These are phyloP conservation scores for Porogramme epimiltina DNA, from an alignment of 1,284 basidiomycete species.

Conservation along the genomic window DNA sequence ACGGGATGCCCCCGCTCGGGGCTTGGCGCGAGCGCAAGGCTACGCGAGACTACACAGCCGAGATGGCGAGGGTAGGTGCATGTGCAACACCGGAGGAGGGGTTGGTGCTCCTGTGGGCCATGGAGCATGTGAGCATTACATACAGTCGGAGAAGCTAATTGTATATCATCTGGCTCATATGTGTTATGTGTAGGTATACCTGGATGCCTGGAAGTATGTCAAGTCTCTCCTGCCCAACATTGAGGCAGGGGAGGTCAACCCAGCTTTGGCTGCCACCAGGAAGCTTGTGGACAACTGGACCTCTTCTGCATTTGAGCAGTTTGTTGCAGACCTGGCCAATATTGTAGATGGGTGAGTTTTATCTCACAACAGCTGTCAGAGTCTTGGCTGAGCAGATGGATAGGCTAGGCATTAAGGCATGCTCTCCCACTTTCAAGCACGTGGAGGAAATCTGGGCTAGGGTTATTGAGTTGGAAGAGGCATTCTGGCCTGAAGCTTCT, in stretches of 20 bases:
- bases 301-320: constrained; percentile 56
- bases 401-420: constrained; percentile 40
- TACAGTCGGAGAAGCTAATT: neutral
- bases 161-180: too few species aligned
- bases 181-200: constrained; percentile 47
- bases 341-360: constrained; percentile 50
- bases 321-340: constrained; percentile 56
- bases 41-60: constrained; percentile 70
- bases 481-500: constrained; percentile 54
- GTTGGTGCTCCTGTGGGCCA: constrained; percentile 74
- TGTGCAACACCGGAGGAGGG: constrained; percentile 59
- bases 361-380: neutral
- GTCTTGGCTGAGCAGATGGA: neutral
- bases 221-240: constrained; percentile 27
- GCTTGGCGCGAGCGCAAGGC: constrained; percentile 58
- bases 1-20: constrained; percentile 43
- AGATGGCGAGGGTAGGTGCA: constrained; percentile 58
- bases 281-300: constrained; percentile 71
- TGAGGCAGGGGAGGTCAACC: constrained; percentile 16
- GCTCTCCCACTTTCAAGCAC: constrained; percentile 39
- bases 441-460: constrained; percentile 60
- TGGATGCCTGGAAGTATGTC: constrained; percentile 67
- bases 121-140: constrained; percentile 59
- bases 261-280: constrained; percentile 40
- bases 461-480: constrained; percentile 59